Percentiles rank a stretch among this genome's conserved stretches.
Conservation (phyloP, 768 basidiomycete species). For the Pleurotus giganteus region DNA sequence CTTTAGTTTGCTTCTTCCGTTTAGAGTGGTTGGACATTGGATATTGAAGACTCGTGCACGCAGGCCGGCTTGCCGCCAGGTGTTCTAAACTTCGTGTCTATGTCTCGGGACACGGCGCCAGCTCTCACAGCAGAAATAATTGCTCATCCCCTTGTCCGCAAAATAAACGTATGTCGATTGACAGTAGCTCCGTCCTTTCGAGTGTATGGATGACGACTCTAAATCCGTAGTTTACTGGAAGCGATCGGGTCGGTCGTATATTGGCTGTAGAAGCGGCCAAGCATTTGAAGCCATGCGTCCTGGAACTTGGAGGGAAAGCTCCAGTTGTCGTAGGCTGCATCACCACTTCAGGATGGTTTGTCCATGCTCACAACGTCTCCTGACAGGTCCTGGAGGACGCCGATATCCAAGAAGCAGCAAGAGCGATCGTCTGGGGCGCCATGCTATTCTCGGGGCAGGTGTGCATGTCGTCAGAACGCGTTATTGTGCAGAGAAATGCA, state of each 20-base stretch:
- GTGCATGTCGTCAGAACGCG: conserved; percentile 59
- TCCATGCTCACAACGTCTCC: background rate
- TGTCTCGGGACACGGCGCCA: conserved; percentile 42
- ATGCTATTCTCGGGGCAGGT: conserved; percentile 51
- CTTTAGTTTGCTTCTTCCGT: background rate
- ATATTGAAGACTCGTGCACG: background rate
- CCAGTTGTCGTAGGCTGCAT: conserved; percentile 43
- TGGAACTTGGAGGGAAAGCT: conserved; percentile 57
- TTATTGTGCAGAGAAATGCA: conserved; percentile 46
- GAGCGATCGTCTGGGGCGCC: conserved; percentile 42
- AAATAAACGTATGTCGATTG: conserved; percentile 43
- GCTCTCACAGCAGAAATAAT: conserved; percentile 38
- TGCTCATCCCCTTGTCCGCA: conserved; percentile 48
- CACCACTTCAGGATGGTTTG: background rate
- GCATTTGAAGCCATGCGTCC: conserved; percentile 50
- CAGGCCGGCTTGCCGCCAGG: conserved; percentile 58
- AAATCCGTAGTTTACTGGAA: conserved; percentile 55
- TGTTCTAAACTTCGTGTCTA: conserved; percentile 54
- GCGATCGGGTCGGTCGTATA: conserved; percentile 49
- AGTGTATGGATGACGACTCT: background rate
- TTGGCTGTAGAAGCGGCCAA: conserved; percentile 55
- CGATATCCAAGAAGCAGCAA: conserved; percentile 50
- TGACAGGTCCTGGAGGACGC: conserved; percentile 52
- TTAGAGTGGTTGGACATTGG: background rate
- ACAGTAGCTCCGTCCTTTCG: background rate